Conservation (phyloP, 495 filamentous ascomycete species). For the Penicillium nucicola region DNA sequence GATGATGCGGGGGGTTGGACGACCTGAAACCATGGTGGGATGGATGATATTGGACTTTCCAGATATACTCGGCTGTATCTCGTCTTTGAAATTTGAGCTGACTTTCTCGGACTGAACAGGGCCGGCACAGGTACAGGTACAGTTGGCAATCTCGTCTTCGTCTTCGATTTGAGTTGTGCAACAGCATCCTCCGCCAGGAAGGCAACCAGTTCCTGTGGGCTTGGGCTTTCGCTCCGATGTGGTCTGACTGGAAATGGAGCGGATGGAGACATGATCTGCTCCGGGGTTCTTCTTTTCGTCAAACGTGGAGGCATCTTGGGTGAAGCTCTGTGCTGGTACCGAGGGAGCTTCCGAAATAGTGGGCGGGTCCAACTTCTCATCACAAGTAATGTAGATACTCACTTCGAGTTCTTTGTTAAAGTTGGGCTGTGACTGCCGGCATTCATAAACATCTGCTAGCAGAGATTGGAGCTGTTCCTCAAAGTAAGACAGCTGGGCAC, state of each 20-base stretch:
- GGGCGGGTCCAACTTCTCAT: constrained; percentile 36
- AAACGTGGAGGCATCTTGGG: neutral
- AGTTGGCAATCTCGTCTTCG: constrained; percentile 33
- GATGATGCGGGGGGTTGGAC: constrained; percentile 42
- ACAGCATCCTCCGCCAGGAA: constrained; percentile 47
- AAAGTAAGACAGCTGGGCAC: constrained; percentile 68
- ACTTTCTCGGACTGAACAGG: constrained; percentile 3
- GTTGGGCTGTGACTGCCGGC: constrained; percentile 23
- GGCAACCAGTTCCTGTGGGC: constrained; percentile 19
- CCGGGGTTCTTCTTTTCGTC: constrained; percentile 6
- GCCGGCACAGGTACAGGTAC: constrained; percentile 30
- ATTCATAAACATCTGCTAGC: constrained; percentile 46
- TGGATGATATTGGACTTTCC: neutral
- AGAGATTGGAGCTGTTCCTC: constrained; percentile 57
- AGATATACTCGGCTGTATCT: too few species aligned
- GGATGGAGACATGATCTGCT: constrained; percentile 19
- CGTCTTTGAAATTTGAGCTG: neutral
- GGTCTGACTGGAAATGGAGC: constrained; percentile 12
- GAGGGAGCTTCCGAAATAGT: neutral
- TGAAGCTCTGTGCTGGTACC: neutral
- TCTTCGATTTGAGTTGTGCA: constrained; percentile 50
- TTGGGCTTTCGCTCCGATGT: constrained; percentile 1
- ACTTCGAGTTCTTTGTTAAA: constrained; percentile 45
- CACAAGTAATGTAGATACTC: constrained; percentile 62
- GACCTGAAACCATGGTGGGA: constrained; percentile 31